These are phyloP conservation scores for Trichophyton simii DNA, from an alignment of 2,329 filamentous ascomycete species.

Conservation along the genomic window DNA sequence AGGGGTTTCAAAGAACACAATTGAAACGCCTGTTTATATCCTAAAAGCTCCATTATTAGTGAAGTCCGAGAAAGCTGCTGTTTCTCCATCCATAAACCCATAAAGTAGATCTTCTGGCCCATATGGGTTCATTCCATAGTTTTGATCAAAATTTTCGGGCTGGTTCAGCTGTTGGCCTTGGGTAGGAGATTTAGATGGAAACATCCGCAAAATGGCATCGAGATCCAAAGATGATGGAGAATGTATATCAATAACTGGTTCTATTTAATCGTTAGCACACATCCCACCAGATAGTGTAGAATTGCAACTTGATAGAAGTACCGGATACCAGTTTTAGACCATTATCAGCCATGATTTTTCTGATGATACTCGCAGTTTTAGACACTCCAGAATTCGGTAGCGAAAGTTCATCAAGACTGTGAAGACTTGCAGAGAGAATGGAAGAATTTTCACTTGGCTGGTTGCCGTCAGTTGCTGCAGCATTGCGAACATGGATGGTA, in stretches of 20 bases:
- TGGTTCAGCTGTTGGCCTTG: conserved; percentile 7
- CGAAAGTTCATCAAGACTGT: conserved; percentile 23
- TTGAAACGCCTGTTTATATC: conserved; percentile 1
- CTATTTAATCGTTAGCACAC: conserved; percentile 3
- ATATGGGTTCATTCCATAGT: conserved; percentile 8
- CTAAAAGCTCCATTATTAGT: conserved; percentile 10
- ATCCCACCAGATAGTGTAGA: not conserved
- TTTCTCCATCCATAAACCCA: conserved; percentile 14
- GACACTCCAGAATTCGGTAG: conserved; percentile 13
- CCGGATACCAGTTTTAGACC: conserved; percentile 12
- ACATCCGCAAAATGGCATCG: conserved; percentile 15
- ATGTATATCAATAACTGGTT: conserved; percentile 9
- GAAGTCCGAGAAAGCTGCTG: conserved; percentile 11
- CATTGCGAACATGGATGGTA: conserved; percentile 32
- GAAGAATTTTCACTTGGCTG: conserved; percentile 17
- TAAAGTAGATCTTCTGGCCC: conserved; percentile 13
- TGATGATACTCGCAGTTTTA: conserved; percentile 13
- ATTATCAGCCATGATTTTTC: conserved; percentile 14
- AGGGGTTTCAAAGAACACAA: not conserved
- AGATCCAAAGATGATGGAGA: conserved; percentile 13
- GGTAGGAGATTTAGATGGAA: conserved; percentile 11
- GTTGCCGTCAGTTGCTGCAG: conserved; percentile 17
- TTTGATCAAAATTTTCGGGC: conserved; percentile 8
- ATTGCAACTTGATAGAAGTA: conserved; percentile 1
- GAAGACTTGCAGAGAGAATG: conserved; percentile 19